Conservation (phyloP, 2,329 filamentous ascomycete genomes). For the Didymella exigua region DNA sequence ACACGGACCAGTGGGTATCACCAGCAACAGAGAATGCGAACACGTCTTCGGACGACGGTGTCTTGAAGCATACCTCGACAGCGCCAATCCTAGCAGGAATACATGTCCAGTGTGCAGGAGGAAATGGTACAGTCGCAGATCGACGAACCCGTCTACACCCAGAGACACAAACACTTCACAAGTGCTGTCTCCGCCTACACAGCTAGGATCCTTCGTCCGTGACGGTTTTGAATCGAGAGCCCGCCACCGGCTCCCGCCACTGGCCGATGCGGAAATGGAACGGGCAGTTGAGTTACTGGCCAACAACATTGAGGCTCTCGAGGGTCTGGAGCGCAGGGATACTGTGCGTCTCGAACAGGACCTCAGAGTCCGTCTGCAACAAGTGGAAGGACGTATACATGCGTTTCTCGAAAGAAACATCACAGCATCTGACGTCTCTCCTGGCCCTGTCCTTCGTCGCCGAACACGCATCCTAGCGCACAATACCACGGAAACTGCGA, state of each 20-base stretch:
- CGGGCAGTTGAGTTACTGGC: not conserved
- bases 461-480: not conserved
- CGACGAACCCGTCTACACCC: not conserved
- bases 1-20: conserved; percentile 1
- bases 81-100: conserved; percentile 7
- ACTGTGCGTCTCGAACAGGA: not conserved
- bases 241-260: not conserved
- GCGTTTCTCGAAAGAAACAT: not conserved
- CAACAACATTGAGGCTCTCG: not conserved
- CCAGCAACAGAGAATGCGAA: conserved; percentile 11
- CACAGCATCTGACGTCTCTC: not conserved
- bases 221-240: not conserved
- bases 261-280: not conserved
- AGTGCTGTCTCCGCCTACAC: not conserved
- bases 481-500: not conserved
- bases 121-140: conserved; percentile 12
- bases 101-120: conserved; percentile 17
- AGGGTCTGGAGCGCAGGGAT: not conserved
- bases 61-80: conserved; percentile 14
- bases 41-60: conserved; percentile 19
- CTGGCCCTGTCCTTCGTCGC: not conserved
- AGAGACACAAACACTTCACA: conserved; percentile 6
- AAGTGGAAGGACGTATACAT: conserved; percentile 1
- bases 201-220: not conserved
- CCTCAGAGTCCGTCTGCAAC: not conserved